phyloP scores from a whole-genome alignment of 2,329 filamentous ascomycete genomes.

The Fusarium marasasianum region DNA sequence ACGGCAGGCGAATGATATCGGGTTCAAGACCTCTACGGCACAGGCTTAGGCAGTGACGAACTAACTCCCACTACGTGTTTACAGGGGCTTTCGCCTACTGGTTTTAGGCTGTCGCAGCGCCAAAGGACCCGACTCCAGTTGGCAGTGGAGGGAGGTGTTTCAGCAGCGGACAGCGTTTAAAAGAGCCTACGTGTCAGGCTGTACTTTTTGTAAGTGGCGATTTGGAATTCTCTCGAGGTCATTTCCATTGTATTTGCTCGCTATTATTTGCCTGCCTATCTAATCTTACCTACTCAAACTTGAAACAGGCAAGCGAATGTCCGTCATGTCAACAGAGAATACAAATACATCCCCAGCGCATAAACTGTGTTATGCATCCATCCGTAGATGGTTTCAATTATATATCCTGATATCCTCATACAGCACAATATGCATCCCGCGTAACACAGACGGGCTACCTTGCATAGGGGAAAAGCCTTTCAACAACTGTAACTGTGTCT shows the following conservation, averaged over 20 bases:
- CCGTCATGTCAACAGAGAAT: neutral
- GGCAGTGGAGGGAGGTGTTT: neutral
- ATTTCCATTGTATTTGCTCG: neutral
- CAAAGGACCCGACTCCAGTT: neutral
- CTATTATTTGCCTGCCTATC: neutral
- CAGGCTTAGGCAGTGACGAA: constrained; percentile 1
- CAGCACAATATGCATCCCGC: neutral
- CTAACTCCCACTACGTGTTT: constrained; percentile 5
- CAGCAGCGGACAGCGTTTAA: neutral
- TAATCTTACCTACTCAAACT: neutral
- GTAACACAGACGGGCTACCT: neutral
- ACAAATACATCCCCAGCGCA: neutral
- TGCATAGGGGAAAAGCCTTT: neutral
- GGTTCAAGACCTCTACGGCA: neutral
- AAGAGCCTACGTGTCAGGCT: constrained; percentile 23
- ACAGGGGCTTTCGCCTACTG: constrained; percentile 17
- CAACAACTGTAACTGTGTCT: neutral
- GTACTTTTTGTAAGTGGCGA: neutral
- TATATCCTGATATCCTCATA: neutral
- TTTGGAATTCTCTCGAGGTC: neutral
- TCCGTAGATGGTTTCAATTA: constrained; percentile 10
- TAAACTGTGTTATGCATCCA: neutral
- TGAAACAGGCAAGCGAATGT: neutral
- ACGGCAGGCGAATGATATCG: constrained; percentile 12
- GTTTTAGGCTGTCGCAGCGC: constrained; percentile 22